These are phyloP conservation scores for Pseudozyma tsukubaensis DNA, from an alignment of 1,284 basidiomycete species.

Conservation along the genomic window DNA sequence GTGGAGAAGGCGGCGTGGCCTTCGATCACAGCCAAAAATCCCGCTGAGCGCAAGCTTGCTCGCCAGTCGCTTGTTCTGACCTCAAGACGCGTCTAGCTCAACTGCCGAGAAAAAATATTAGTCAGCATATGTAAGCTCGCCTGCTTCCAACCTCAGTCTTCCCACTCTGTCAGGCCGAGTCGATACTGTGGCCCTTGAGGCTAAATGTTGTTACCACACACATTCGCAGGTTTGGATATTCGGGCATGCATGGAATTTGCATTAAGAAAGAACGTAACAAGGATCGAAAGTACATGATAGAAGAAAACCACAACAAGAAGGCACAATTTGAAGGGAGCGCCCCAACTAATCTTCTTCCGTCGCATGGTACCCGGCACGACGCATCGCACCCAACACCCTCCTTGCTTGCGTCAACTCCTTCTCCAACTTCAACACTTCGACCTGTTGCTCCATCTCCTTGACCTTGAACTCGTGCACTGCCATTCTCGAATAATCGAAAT, in stretches of 20 bases:
- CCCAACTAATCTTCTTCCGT: slow-evolving; percentile 54
- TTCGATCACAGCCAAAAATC: slow-evolving; percentile 40
- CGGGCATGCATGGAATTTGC: too few relatives aligned
- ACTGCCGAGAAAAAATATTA: not conserved
- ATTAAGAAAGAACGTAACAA: not conserved
- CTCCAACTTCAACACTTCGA: slow-evolving; percentile 94
- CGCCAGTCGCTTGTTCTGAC: not conserved
- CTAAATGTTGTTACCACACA: too few relatives aligned
- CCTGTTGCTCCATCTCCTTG: slow-evolving; percentile 92
- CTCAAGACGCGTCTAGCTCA: not conserved
- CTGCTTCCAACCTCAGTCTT: not conserved
- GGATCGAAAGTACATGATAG: slow-evolving; percentile 8
- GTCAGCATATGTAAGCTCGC: slow-evolving; percentile 5
- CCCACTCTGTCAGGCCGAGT: too few relatives aligned
- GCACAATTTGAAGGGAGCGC: not conserved
- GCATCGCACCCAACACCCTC: slow-evolving; percentile 65
- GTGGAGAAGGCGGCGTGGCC: slow-evolving; percentile 46
- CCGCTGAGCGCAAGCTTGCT: not conserved
- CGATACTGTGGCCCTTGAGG: too few relatives aligned
- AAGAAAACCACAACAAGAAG: not conserved
- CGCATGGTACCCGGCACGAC: slow-evolving; percentile 65
- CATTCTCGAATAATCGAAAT: slow-evolving; percentile 91
- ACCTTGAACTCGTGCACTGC: slow-evolving; percentile 94
- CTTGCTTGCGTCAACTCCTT: slow-evolving; percentile 80
- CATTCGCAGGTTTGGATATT: too few relatives aligned